Base-by-base conservation (phyloP, 331 rosid species). In the Quercus phellos region DNA sequence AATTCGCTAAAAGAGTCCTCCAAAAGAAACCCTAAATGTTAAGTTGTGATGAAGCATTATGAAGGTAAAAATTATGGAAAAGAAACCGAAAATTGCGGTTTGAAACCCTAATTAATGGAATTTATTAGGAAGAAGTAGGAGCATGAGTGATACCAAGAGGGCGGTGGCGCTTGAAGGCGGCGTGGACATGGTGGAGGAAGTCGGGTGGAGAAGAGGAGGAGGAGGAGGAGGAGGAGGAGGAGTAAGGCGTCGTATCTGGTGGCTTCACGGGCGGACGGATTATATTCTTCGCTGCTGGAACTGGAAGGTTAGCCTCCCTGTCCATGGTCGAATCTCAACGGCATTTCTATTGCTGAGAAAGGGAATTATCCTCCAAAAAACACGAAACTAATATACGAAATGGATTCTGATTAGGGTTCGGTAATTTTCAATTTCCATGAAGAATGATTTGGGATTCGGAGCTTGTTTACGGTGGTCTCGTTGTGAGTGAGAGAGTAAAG, bases 121-220 rank as follows among this genome's bases (percentile, higher is more conserved):
- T 70, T 19, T 67, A 59, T 5, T 5, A 5, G 3, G 24, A 66
- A 70, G 21, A 29, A 16, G 2, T 18, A 38, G 19, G 70, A 7
- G 24, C 70, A 4, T 46, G 32, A 73, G 54, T 12, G 43, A 50
- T 85, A 93, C 98, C 97, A n/a, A 90, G 82, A 53, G 96, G 93
- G 19, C 96, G 98, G 72, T 92, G 94, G 30, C 98, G 97, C 87
- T 94, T 94, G 84, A 92, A 79, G 78, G 96, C 98, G 69, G 97
- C 96, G 74, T 89, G 94, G 71, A 94, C 91, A 83, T 87, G 83
- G 67, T 90, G 93, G 84, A 92, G 86, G 59, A 94, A 87, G 87
- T 87, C 88, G 69, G 93, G 91, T 14, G 90, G 82, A 27, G 93
- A 81, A 74, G 91, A 80, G 1, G 90, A 86, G 16, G 76, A 78